Base-by-base conservation (phyloP, 2,329 filamentous ascomycete genomes). In the Microascus cirrosus region DNA sequence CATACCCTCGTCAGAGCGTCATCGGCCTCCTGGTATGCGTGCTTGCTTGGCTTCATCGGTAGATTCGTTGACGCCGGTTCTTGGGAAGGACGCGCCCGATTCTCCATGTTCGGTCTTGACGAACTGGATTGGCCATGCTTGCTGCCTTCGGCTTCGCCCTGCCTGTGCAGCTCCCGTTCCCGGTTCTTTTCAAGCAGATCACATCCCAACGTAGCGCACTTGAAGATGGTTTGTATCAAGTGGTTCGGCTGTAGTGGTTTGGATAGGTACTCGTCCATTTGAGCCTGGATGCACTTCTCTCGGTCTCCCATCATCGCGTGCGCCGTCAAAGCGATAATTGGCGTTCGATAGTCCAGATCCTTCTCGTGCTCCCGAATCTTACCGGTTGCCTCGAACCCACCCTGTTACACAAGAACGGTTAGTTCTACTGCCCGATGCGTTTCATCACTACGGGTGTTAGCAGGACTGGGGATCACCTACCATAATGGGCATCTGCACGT, bases 401-500 rank as follows among this genome's bases (percentile, higher is more conserved):
- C 94, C 86, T 89, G 59, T 55, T 50, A 11, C 48, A 51, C 28
- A 28, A 52, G 18, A 10, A 52, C 18, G 20, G 32, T 56, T 56
- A 56, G 54, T 50, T 22, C 42, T 48, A 10, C 15, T 3, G 12
- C 18, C 18, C 3, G 36, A 39, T 12, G 18, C 36, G 18, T 12
- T 39, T 39, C 36, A 39, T 48, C 42, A 22, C 15, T 5, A 48
- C 3, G 28, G 28, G 8, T 32, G 28, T 4, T 32, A 42, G 11
- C 42, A 22, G 42, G 42, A 10, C n/a, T 22, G 42, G 20, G 42
- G 42, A 48, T n/a, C n/a, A 62, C 83, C 76, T 74, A 89, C 86
- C 92, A 97, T 97, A 66, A 97, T 89, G n/a, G 94, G 94, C 94
- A 99, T 99, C 70, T 97, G 94, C 20, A 99, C 94, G 69, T 99